Evolutionary conservation across 2,329 filamentous ascomycete genomes (phyloP).

Genomic region (Trichoderma gracile): DNA sequence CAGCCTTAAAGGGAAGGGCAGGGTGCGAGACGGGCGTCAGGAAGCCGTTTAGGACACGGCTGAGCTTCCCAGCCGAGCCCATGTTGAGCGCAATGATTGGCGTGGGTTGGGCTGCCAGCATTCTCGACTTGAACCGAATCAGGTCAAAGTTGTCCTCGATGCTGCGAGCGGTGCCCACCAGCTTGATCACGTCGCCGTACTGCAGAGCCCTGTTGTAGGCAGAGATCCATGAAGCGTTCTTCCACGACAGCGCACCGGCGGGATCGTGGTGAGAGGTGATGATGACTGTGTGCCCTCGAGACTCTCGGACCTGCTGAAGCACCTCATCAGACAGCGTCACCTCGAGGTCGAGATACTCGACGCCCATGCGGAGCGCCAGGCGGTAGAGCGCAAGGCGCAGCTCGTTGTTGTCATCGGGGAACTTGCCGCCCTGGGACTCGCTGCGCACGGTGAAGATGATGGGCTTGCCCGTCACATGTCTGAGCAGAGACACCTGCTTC

Average conservation of each 20-base stretch:
- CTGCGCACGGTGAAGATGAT: slow-evolving; percentile 93
- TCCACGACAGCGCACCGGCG: slow-evolving; percentile 76
- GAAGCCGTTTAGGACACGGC: slow-evolving; percentile 86
- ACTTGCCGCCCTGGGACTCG: slow-evolving; percentile 80
- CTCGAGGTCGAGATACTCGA: slow-evolving; percentile 92
- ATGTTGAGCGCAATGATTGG: slow-evolving; percentile 96
- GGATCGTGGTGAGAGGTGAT: slow-evolving; percentile 97
- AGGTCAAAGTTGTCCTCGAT: slow-evolving; percentile 87
- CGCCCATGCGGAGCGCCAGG: slow-evolving; percentile 76
- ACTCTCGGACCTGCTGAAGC: slow-evolving; percentile 65
- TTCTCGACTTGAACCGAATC: slow-evolving; percentile 76
- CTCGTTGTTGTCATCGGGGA: slow-evolving; percentile 74
- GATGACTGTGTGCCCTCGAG: slow-evolving; percentile 73
- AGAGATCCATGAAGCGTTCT: slow-evolving; percentile 86
- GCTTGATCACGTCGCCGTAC: slow-evolving; percentile 90
- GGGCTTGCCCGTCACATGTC: slow-evolving; percentile 70
- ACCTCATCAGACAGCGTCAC: slow-evolving; percentile 80
- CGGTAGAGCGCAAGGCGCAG: slow-evolving; percentile 74
- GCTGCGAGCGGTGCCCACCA: slow-evolving; percentile 76
- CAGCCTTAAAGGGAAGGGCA: slow-evolving; percentile 85
- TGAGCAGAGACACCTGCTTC: slow-evolving; percentile 77
- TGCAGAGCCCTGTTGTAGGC: slow-evolving; percentile 89
- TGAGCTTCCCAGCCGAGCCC: slow-evolving; percentile 83
- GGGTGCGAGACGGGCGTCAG: slow-evolving; percentile 94
- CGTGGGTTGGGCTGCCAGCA: slow-evolving; percentile 70